Conservation (phyloP, 176 grass and related monocot genomes). For the Oryza coarctata region DNA sequence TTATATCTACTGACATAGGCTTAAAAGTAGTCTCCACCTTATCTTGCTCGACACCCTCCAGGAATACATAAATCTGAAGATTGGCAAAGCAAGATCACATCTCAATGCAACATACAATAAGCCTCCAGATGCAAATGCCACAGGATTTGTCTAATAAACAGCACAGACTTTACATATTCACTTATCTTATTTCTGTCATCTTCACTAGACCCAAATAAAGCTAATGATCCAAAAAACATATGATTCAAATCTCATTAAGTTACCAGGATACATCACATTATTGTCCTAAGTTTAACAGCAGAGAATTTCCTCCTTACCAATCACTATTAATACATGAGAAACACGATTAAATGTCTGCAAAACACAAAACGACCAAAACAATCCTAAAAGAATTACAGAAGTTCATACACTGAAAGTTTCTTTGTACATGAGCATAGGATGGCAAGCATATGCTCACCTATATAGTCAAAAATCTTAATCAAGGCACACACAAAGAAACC, state of each 20-base stretch:
- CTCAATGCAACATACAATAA: background rate
- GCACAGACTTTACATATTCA: background rate
- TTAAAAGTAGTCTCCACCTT: slow-evolving; percentile 68
- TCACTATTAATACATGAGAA: background rate
- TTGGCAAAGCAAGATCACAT: slow-evolving; percentile 21
- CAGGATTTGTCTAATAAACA: background rate
- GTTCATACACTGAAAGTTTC: background rate
- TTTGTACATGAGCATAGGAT: background rate
- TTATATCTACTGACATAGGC: slow-evolving; percentile 65
- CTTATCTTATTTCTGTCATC: background rate
- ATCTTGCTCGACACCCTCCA: slow-evolving; percentile 69
- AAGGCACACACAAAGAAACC: background rate
- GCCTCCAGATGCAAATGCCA: background rate
- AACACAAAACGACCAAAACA: background rate
- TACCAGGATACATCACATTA: background rate
- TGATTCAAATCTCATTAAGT: background rate
- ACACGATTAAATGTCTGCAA: background rate
- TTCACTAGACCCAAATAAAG: background rate
- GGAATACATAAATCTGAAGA: slow-evolving; percentile 63
- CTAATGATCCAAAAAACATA: background rate
- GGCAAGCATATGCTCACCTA: background rate
- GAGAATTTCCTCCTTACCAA: background rate
- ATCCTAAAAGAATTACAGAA: background rate
- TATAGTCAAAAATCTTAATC: background rate
- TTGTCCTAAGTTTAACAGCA: background rate